Evolutionary conservation across 2,329 filamentous ascomycete species (phyloP).

Genomic region (Colletotrichum sp.): DNA sequence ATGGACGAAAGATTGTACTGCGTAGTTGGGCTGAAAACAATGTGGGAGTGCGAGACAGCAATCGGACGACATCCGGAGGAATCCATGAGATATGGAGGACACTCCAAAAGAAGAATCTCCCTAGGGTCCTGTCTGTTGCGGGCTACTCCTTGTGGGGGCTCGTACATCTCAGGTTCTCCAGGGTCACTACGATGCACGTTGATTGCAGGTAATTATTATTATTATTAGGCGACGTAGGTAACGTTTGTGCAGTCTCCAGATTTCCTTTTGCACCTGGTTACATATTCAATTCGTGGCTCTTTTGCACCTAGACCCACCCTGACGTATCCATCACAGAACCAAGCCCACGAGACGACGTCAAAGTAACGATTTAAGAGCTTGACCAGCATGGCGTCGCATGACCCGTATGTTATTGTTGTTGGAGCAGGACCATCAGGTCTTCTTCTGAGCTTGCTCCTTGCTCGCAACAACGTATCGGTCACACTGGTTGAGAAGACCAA

Average conservation of each 20-base stretch:
- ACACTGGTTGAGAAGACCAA: not conserved
- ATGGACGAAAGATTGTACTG: not conserved
- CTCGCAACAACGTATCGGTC: not conserved
- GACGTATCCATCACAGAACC: not conserved
- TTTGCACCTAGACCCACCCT: not conserved
- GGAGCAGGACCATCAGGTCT: not conserved
- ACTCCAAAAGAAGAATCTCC: too few relatives aligned
- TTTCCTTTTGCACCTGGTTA: not conserved
- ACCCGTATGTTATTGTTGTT: not conserved
- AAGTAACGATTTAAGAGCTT: not conserved
- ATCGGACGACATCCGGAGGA: fast-evolving
- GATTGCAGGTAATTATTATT: not conserved
- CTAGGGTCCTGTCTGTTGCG: not conserved
- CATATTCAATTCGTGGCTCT: not conserved
- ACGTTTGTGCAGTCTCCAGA: not conserved
- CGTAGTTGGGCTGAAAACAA: not conserved
- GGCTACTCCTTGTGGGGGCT: not conserved
- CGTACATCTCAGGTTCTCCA: not conserved
- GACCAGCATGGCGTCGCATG: not conserved
- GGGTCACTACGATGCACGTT: not conserved
- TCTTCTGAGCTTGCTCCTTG: not conserved
- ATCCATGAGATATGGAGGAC: not conserved
- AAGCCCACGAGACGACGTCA: not conserved
- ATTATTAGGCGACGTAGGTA: not conserved
- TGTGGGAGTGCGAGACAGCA: not conserved